Percentiles rank a stretch among this genome's conserved stretches.
Conservation (phyloP, 2,329 filamentous ascomycete species). For the Hypoxylon sp. region DNA sequence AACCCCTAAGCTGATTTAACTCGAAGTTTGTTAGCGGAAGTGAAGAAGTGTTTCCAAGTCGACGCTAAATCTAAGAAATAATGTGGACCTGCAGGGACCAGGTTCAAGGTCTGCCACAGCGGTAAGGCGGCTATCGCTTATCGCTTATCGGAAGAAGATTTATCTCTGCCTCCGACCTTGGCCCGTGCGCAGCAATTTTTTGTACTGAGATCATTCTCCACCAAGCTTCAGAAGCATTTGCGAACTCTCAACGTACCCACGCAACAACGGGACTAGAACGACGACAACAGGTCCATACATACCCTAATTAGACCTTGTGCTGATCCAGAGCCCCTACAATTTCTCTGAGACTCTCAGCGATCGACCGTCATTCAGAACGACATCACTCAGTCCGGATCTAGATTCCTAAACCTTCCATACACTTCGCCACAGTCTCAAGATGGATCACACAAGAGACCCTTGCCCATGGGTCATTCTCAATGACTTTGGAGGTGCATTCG, state of each 20-base stretch:
- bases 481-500: constrained; percentile 97
- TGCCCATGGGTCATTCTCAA: constrained; percentile 97
- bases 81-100: constrained; percentile 10
- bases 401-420: constrained; percentile 8
- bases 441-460: constrained; percentile 97
- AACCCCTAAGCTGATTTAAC: too few species aligned
- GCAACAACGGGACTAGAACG: neutral
- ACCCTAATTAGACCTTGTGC: neutral
- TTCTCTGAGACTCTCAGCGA: neutral
- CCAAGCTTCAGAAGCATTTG: constrained; percentile 6
- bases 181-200: constrained; percentile 42
- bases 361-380: constrained; percentile 6
- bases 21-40: too few species aligned
- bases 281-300: neutral
- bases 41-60: too few species aligned
- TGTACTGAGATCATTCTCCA: constrained; percentile 32
- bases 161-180: constrained; percentile 25
- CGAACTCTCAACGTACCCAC: constrained; percentile 5
- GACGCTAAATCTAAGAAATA: constrained; percentile 3
- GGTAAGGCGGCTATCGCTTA: constrained; percentile 34
- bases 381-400: neutral
- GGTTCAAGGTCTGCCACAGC: neutral
- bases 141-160: constrained; percentile 38
- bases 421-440: constrained; percentile 55
- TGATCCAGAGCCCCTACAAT: neutral